phyloP scores from a whole-genome alignment of 1,284 basidiomycete species.

The Earliella scabrosa region DNA sequence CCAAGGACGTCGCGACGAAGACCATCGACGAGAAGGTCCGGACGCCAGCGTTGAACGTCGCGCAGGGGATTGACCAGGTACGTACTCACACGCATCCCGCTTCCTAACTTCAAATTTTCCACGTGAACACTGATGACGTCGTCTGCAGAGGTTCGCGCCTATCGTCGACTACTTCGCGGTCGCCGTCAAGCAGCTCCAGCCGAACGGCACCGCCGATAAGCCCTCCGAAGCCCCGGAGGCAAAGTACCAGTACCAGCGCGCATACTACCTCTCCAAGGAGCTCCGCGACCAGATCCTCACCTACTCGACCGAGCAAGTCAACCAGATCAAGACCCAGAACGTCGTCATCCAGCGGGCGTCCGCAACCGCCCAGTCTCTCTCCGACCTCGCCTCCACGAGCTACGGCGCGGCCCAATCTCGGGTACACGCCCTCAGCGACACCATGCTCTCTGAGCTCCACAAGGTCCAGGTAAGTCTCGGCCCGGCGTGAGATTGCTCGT shows the following conservation, averaged over 20 bases:
- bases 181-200: conserved; percentile 58
- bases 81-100: conserved; percentile 27
- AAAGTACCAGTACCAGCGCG: conserved; percentile 78
- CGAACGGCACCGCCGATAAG: conserved; percentile 29
- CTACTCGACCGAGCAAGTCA: conserved; percentile 73
- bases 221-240: conserved; percentile 26
- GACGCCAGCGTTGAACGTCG: conserved; percentile 64
- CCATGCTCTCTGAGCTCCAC: conserved; percentile 65
- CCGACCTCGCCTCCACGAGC: conserved; percentile 58
- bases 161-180: conserved; percentile 72
- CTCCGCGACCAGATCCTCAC: conserved; percentile 63
- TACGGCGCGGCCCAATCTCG: conserved; percentile 50
- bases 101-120: conserved; percentile 6
- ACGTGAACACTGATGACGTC: conserved; percentile 20
- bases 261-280: conserved; percentile 62
- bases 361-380: conserved; percentile 67
- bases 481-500: neutral
- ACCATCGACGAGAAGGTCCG: conserved; percentile 67
- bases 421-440: conserved; percentile 59
- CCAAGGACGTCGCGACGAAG: conserved; percentile 61
- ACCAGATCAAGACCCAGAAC: conserved; percentile 70
- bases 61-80: conserved; percentile 75
- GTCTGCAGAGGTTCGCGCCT: conserved; percentile 64
- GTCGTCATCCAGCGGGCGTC: conserved; percentile 71
- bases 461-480: conserved; percentile 52